These are phyloP conservation scores for Pelargonium nanum DNA, from an alignment of 345 rosid genomes.

Conservation along the genomic window DNA sequence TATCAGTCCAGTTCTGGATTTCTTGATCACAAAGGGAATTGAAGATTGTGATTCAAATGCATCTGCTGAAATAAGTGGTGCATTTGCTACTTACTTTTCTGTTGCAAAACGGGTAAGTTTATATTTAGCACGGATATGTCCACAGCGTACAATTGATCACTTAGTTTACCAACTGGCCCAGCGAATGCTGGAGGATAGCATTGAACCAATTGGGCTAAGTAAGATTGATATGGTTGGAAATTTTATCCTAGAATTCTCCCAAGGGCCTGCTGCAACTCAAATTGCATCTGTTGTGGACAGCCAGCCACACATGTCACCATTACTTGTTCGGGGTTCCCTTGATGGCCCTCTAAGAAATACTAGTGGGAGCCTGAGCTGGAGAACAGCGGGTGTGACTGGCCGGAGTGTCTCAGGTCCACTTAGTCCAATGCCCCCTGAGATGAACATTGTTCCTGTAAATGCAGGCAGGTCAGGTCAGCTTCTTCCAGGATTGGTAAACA, in stretches of 20 bases:
- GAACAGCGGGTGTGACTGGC: slow-evolving; percentile 76
- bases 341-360: slow-evolving; percentile 89
- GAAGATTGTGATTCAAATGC: slow-evolving; percentile 99
- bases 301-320: slow-evolving; percentile 96
- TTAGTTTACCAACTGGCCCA: slow-evolving; percentile 90
- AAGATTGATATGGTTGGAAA: slow-evolving; percentile 62
- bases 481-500: slow-evolving; percentile 76
- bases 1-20: slow-evolving; percentile 91
- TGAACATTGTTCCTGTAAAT: slow-evolving; percentile 63
- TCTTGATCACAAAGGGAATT: slow-evolving; percentile 89
- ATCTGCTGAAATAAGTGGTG: slow-evolving; percentile 97
- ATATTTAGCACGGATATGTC: slow-evolving; percentile 92
- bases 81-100: slow-evolving; percentile 96
- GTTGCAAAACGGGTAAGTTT: slow-evolving; percentile 97
- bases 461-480: slow-evolving; percentile 93
- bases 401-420: slow-evolving; percentile 87
- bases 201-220: slow-evolving; percentile 53
- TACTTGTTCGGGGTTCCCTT: slow-evolving; percentile 89
- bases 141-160: slow-evolving; percentile 94
- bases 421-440: slow-evolving; percentile 89
- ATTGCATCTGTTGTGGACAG: slow-evolving; percentile 57
- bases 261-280: slow-evolving; percentile 78
- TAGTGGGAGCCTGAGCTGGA: slow-evolving; percentile 94
- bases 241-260: slow-evolving; percentile 86
- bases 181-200: slow-evolving; percentile 87